Evolutionary conservation across 768 basidiomycete genomes (phyloP), one percentile per base, ranked within the genome.

Genomic region (Dentipellis sp.): DNA sequence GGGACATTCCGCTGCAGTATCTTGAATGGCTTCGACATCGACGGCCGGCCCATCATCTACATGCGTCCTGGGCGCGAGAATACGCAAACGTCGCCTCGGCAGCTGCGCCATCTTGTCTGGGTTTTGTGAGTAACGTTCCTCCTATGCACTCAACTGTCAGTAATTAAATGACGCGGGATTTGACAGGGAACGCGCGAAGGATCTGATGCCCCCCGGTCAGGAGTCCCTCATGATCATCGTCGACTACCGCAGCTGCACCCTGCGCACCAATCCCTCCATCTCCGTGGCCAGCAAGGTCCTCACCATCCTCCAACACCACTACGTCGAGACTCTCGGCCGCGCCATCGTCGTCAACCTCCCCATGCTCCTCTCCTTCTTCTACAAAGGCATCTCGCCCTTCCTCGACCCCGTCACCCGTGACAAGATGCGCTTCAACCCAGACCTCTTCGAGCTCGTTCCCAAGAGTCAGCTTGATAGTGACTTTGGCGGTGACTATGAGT

Each of bases 401-500:
- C 67, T 94, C 51, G 91, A 94, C 65, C 91, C 92, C 6, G 82
- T 92, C 34, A 94, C 92, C 0, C 76, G 88, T 46, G 90, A 92
- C 65, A 94, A 94, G 87, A 90, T 94, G 84, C 82, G 86, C 21
- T 94, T 94, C 68, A 94, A 94, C 65, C 91, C 92, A 4, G 78
- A 91, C 62, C 74, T 94, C 5, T 67, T 77, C 39, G 86, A 90
- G 58, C 80, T 94, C 46, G 76, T 93, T 19, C 86, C 90, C 5
- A 71, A 69, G 7, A 78, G 78, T 4, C 91, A 94, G 55, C 79
- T 94, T 9, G 91, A 92, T 65, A 79, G 82, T 1, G 88, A 88
- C 60, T 91, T 93, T 66, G 91, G 89, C 12, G 91, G 91, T 1
- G 77, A 83, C 2, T 81, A 83, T 67, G 77, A 79, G 56, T 91